Percentiles rank a stretch among this genome's conserved stretches.
Conservation (phyloP, 352 stramenopile species). For the Elongisporangium senticosum region DNA sequence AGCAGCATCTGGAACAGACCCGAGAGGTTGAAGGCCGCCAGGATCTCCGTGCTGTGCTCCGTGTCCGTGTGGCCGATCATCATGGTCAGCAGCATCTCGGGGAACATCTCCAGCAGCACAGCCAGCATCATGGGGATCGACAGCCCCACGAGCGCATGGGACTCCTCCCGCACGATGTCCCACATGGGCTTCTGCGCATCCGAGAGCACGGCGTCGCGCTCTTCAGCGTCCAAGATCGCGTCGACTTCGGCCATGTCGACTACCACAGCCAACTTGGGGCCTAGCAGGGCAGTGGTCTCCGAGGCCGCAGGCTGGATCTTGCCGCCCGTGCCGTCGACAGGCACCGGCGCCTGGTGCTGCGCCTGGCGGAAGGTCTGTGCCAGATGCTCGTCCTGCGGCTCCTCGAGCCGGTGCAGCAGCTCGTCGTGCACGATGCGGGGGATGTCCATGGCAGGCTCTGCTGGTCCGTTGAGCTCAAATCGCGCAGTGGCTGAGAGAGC, state of each 20-base stretch:
- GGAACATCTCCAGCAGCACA: conserved; percentile 41
- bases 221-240: conserved; percentile 28
- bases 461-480: conserved; percentile 3
- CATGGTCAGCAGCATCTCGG: conserved; percentile 40
- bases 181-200: conserved; percentile 20
- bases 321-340: conserved; percentile 3
- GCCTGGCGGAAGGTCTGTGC: conserved; percentile 4
- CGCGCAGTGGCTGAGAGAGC: neutral
- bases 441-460: conserved; percentile 31
- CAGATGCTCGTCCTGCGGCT: conserved; percentile 29
- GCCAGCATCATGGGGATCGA: conserved; percentile 42
- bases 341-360: conserved; percentile 2
- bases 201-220: conserved; percentile 17
- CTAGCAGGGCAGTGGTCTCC: conserved; percentile 21
- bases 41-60: conserved; percentile 37
- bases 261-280: conserved; percentile 2
- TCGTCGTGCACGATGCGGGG: conserved; percentile 44
- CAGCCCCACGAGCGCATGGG: conserved; percentile 19
- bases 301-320: conserved; percentile 1
- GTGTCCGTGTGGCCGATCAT: conserved; percentile 56
- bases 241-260: conserved; percentile 26
- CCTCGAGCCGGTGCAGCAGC: conserved; percentile 41
- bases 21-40: conserved; percentile 18
- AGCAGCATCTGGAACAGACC: conserved; percentile 46
- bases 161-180: conserved; percentile 34